A percentile compares a stretch with the other conserved stretches of the same genome.
Conservation (phyloP, 768 basidiomycete genomes). For the Lactifluus subvellereus region DNA sequence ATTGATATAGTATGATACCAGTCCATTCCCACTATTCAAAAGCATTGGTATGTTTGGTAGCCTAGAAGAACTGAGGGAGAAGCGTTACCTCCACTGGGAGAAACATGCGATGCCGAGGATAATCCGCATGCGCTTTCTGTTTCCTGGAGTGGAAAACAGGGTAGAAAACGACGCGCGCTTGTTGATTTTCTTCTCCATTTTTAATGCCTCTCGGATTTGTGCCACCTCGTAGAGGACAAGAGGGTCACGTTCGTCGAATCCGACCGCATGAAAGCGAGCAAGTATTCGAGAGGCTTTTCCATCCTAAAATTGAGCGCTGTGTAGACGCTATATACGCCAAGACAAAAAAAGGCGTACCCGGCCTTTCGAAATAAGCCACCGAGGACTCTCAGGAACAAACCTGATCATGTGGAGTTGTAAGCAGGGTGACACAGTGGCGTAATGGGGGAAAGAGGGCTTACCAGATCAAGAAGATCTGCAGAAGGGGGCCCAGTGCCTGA, state of each 20-base stretch:
- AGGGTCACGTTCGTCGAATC: slow-evolving; percentile 52
- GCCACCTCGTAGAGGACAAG: slow-evolving; percentile 48
- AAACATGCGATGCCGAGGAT: slow-evolving; percentile 63
- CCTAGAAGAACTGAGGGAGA: neutral
- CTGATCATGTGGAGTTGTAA: slow-evolving; percentile 28
- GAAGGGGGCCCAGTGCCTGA: slow-evolving; percentile 51
- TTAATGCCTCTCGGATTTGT: slow-evolving; percentile 64
- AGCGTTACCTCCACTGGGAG: slow-evolving; percentile 63
- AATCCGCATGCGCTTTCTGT: slow-evolving; percentile 60
- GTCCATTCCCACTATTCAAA: slow-evolving; percentile 52
- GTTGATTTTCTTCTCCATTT: slow-evolving; percentile 52
- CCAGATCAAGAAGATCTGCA: slow-evolving; percentile 54
- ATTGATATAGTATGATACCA: slow-evolving; percentile 71
- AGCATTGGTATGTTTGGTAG: neutral
- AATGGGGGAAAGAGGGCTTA: slow-evolving; percentile 24
- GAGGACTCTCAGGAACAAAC: slow-evolving; percentile 65
- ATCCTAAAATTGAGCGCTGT: slow-evolving; percentile 34
- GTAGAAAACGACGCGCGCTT: slow-evolving; percentile 44
- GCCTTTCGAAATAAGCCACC: slow-evolving; percentile 60
- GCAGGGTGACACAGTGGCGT: neutral
- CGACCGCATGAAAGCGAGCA: slow-evolving; percentile 67
- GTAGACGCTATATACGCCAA: neutral
- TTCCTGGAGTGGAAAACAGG: slow-evolving; percentile 58
- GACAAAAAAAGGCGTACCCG: slow-evolving; percentile 33
- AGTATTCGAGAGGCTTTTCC: slow-evolving; percentile 55